These are phyloP conservation scores for Wickerhamomyces silvicola DNA, from an alignment of 805 yeast genomes.

Conservation along the genomic window DNA sequence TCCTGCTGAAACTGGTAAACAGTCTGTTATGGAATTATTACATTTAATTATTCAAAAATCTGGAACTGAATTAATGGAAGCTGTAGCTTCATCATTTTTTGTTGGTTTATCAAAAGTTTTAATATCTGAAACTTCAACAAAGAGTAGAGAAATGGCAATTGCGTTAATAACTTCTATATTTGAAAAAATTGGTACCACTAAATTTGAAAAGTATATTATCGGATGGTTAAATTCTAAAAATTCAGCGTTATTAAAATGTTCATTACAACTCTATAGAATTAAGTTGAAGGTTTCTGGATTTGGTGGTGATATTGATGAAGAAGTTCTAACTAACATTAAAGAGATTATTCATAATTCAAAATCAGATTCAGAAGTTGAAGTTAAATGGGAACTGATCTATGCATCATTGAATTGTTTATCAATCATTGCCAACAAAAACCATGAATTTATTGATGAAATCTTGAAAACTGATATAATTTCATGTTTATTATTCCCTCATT, in stretches of 20 bases:
- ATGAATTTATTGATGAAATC: conserved; percentile 21
- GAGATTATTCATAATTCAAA: conserved; percentile 29
- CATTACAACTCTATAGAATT: conserved; percentile 65
- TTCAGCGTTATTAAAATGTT: conserved; percentile 55
- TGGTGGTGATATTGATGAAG: conserved; percentile 42
- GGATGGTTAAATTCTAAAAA: conserved; percentile 61
- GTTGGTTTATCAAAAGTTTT: conserved; percentile 74
- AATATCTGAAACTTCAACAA: conserved; percentile 68
- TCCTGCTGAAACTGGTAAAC: conserved; percentile 80
- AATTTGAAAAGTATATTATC: conserved; percentile 30
- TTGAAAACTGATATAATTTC: conserved; percentile 38
- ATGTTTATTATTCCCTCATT: conserved; percentile 73
- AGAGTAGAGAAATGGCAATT: conserved; percentile 80
- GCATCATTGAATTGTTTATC: conserved; percentile 50
- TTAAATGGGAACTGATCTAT: conserved; percentile 77
- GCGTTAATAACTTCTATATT: conserved; percentile 52
- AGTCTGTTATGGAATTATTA: conserved; percentile 84
- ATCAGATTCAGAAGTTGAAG: conserved; percentile 32
- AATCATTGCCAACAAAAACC: conserved; percentile 31
- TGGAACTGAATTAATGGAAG: conserved; percentile 48
- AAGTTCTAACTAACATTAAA: conserved; percentile 30
- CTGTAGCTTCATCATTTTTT: conserved; percentile 69
- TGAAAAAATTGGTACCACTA: conserved; percentile 35
- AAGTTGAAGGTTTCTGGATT: conserved; percentile 35
- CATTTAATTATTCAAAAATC: conserved; percentile 65